Evolutionary conservation across 805 yeast genomes (phyloP), one percentile per base, ranked within the genome.

Genomic region (Sugiyamaella chiloensis): DNA sequence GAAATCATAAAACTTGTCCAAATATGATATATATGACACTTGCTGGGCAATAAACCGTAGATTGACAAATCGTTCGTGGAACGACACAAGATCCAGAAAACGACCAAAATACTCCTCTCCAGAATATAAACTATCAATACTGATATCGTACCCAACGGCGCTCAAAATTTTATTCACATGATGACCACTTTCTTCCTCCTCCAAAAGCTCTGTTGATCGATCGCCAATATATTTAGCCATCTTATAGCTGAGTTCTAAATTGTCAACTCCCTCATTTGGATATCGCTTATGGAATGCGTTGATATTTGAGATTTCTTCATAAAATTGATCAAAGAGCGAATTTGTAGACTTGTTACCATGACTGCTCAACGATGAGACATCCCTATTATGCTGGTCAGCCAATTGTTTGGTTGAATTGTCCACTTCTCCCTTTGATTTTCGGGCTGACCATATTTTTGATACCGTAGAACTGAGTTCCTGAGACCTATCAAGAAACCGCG

Each of bases 81-180:
- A 68, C 3, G 60, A 60, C 2, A 70, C 60, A 45, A 87, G 66
- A 52, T 87, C 91, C 16, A 89, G 53, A 53, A 63, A 78, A 52
- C 74, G 75, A 0, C 96, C 96, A 58, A 73, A 76, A 27, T 65
- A 64, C 60, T 89, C 96, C 24, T 74, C 79, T 3, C 75, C 72
- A 0, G 79, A 68, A 60, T 85, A 88, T 4, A 78, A 42, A 0
- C 58, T 44, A 14, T 78, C 75, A 2, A 85, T 52, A 17, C 71
- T 69, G 9, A 86, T 46, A 45, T 73, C 74, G 0, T 72, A 58
- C 0, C 83, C 80, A 42, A 70, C 75, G 14, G 70, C 64, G 48
- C 88, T 78, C 31, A 80, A 61, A 2, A 80, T 53, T 39, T 55
- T 52, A 64, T 51, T 48, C 40, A 51, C 46, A 4, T 31, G 34